A percentile compares a stretch with the other conserved stretches of the same genome.
Evolutionary conservation across 768 basidiomycete species (phyloP).

Genomic region (Xerocomellus amylosporus): DNA sequence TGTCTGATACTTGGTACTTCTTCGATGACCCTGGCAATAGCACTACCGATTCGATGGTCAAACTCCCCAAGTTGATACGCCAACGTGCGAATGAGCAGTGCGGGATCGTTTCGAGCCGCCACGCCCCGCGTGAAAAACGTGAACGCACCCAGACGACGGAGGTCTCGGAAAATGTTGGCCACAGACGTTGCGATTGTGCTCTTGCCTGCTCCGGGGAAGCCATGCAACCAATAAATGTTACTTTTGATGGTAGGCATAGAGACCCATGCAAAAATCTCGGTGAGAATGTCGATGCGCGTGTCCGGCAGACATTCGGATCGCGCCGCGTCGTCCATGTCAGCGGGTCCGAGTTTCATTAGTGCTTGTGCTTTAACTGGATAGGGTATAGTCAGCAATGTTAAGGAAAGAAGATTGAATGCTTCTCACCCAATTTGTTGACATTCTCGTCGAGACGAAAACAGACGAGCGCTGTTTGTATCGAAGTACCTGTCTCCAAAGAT

Average conservation of each 20-base stretch:
- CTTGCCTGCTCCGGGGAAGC: conserved; percentile 37
- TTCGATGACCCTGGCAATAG: conserved; percentile 26
- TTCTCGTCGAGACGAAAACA: conserved; percentile 31
- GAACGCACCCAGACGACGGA: conserved; percentile 36
- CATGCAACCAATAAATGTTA: conserved; percentile 35
- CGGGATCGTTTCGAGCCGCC: conserved; percentile 28
- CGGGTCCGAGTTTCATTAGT: conserved; percentile 25
- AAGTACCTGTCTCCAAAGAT: conserved; percentile 26
- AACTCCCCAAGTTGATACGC: conserved; percentile 36
- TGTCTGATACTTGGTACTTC: conserved; percentile 30
- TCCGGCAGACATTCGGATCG: conserved; percentile 31
- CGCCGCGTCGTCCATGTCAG: conserved; percentile 28
- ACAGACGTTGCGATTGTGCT: conserved; percentile 37
- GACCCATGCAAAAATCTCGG: conserved; percentile 26
- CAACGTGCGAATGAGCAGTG: conserved; percentile 32
- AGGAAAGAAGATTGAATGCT: neutral
- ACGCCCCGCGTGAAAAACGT: conserved; percentile 35
- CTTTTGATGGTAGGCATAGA: conserved; percentile 15
- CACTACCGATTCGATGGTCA: conserved; percentile 27
- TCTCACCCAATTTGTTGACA: conserved; percentile 25
- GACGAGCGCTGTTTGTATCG: conserved; percentile 25
- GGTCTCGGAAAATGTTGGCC: conserved; percentile 32
- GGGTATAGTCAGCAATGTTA: neutral
- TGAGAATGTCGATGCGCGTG: conserved; percentile 31
- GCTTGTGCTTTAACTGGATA: conserved; percentile 20